Evolutionary conservation across 257 asterid genomes (phyloP), one percentile per base, ranked within the genome.

Genomic region (Scutellaria minor): DNA sequence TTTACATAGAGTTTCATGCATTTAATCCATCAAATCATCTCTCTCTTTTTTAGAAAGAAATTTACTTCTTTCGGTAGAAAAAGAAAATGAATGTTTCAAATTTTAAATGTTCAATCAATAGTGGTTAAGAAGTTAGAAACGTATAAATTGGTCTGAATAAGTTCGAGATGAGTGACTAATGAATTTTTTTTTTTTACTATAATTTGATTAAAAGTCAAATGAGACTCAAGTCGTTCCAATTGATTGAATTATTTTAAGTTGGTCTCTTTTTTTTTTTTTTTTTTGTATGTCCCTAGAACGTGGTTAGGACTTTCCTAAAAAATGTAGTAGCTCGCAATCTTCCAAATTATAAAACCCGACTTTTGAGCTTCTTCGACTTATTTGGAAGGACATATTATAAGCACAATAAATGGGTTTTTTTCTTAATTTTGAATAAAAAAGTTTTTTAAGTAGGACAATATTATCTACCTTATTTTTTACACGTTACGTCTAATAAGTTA

Each of bases 261-360:
- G 69, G 74, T 56, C 24, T 22, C 18, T 7, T 51, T 58, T 65
- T 24, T 24, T 24, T 24, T 24, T 24, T 1, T 24, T 24, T 24
- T 24, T 24, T 44, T 55, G 31, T 46, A 73, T 73, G 48, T 64
- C 51, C 67, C 72, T 45, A 4, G 65, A 39, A 47, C 66, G 46
- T 65, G 74, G 64, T 48, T 57, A 47, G 45, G 74, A 66, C 73
- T 66, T 50, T 27, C 66, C 51, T 31, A 27, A 37, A 39, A 1
- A 24, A 24, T 2, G 1, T 24, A 24, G 1, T 31, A 35, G 4
- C 52, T 15, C 41, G 35, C 12, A 57, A 52, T 13, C 47, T 46
- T 50, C 70, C 54, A 7, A 20, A 58, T 65, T 75, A 60, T 41
- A 44, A 8, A 13, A 39, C 70, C 64, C 9, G 11, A 40, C 59